Base-by-base conservation (phyloP, 371 early-diverging fungal species). In the Syncephalastrum monosporum region DNA sequence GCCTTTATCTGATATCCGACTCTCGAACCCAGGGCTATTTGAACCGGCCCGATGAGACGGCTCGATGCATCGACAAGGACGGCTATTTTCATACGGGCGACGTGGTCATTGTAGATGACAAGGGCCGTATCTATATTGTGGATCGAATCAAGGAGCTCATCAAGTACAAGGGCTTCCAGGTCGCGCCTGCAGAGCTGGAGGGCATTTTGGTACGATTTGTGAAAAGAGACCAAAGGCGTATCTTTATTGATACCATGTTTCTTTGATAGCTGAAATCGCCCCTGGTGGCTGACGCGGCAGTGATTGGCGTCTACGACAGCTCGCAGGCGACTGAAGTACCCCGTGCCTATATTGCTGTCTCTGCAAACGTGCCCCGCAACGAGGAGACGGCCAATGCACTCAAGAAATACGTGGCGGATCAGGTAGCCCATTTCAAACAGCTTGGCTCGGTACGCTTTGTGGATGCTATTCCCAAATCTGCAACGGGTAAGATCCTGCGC, bases 41-140 rank as follows among this genome's bases (percentile, higher is more conserved):
- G n/a, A 82, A 85, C 53, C 83, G 85, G 44, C 70, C 71, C 14
- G 67, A 84, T 45, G 92, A 89, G 2, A 92, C 91, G 3, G 60
- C 63, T n/a, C 82, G 82, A 0, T 80, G 86, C 1, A 82, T 94
- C 53, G 86, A 85, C 55, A 4, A 58, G 0, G 82, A 84, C 19
- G 90, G 89, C 2, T 94, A 84, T 73, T 66, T 92, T 60, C 89
- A 85, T 46, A 92, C 91, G 0, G 94, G 93, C 19, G 96, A 95
- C 59, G 69, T 94, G 23, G 93, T 82, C 1, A 66, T 77, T 25
- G 77, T 80, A 5, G 55, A 61, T 10, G 44, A 83, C 4, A 52
- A 60, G 15, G 81, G 80, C 0, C 68, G 81, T 62, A 84, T 91
- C 57, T 84, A 65, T 52, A 79, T 88, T n/a, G 78, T 83, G 6